Percentiles rank a stretch among this genome's conserved stretches.
phyloP scores from a whole-genome alignment of 148 eudicot species.

The Cornus controversa region DNA sequence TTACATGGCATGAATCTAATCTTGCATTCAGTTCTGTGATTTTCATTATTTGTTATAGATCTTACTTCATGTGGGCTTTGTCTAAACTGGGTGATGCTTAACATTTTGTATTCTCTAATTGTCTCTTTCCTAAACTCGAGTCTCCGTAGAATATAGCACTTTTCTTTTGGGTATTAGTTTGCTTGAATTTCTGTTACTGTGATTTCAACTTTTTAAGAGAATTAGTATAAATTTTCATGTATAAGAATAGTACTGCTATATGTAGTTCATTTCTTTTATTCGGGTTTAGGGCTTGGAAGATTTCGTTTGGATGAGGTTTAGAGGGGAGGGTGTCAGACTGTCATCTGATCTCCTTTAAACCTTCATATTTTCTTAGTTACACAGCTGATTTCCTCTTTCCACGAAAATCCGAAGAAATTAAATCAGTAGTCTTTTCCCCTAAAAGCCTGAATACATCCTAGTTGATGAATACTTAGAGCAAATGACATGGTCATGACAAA shows the following conservation, averaged over 20 bases:
- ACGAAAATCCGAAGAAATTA: neutral
- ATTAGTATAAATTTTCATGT: neutral
- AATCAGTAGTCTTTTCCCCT: neutral
- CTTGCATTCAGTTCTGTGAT: neutral
- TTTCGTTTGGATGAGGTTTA: neutral
- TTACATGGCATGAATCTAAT: conserved; percentile 2
- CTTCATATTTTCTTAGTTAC: neutral
- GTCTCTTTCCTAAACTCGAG: neutral
- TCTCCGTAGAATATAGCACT: neutral
- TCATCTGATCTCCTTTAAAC: too few relatives aligned
- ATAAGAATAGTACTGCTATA: neutral
- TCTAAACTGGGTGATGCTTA: neutral
- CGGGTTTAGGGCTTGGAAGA: neutral
- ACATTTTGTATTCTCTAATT: neutral
- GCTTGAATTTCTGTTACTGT: neutral
- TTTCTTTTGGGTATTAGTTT: neutral
- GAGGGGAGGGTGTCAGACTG: neutral
- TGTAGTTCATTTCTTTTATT: neutral
- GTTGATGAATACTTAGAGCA: too few relatives aligned
- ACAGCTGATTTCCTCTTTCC: neutral
- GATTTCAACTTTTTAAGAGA: neutral
- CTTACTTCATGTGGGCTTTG: neutral
- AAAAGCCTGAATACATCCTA: too few relatives aligned
- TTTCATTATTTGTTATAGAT: conserved; percentile 1
- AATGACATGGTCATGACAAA: too few relatives aligned